Conservation (phyloP, 2,329 filamentous ascomycete species). For the Polytolypa hystricis region DNA sequence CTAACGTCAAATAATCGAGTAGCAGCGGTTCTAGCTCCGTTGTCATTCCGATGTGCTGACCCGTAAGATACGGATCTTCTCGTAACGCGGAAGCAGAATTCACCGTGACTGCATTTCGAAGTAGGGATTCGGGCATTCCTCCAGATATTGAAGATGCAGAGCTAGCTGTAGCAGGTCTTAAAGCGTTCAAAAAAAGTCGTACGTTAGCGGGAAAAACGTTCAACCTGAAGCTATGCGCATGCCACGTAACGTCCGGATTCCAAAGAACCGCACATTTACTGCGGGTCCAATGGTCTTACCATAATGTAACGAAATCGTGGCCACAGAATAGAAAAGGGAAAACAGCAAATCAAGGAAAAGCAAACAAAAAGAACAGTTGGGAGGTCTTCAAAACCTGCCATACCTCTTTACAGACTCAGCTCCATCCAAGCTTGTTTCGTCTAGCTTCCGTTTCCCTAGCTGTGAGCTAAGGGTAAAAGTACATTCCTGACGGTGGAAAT, state of each 20-base stretch:
- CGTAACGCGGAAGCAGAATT: constrained; percentile 10
- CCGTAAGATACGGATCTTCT: constrained; percentile 22
- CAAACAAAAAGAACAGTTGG: neutral
- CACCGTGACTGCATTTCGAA: constrained; percentile 15
- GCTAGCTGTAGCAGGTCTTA: constrained; percentile 1
- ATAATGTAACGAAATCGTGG: neutral
- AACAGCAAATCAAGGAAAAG: neutral
- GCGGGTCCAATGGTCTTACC: too few species aligned
- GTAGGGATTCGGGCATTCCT: neutral
- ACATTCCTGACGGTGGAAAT: constrained; percentile 35
- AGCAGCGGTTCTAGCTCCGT: constrained; percentile 32
- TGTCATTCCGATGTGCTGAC: constrained; percentile 33
- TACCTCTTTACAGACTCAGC: constrained; percentile 28
- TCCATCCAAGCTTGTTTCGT: constrained; percentile 19
- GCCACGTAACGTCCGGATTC: too few species aligned
- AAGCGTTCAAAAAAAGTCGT: constrained; percentile 1
- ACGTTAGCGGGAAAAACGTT: neutral
- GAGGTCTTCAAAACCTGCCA: constrained; percentile 6
- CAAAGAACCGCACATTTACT: too few species aligned
- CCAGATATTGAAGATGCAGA: constrained; percentile 1
- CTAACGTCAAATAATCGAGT: constrained; percentile 29
- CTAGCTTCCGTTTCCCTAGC: constrained; percentile 32
- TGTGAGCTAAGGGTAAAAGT: constrained; percentile 26
- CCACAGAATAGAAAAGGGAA: neutral
- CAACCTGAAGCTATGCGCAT: neutral